Evolutionary conservation across 495 filamentous ascomycete genomes (phyloP).

Genomic region (Melanomma pulvis-pyrius): DNA sequence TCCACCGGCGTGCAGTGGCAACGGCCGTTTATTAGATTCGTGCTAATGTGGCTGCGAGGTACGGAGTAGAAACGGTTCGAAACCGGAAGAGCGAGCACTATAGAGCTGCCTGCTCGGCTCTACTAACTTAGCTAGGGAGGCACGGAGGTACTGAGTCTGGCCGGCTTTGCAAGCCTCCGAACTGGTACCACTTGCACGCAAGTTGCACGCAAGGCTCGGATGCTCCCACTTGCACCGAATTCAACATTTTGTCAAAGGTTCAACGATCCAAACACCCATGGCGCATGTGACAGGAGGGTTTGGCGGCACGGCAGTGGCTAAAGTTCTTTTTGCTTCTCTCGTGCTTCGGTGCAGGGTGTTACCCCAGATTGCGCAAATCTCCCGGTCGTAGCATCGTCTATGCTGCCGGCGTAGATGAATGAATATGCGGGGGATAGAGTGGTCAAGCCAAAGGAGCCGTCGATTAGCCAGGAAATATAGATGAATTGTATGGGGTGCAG

Average conservation of each 20-base stretch:
- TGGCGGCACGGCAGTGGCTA: slow-evolving; percentile 17
- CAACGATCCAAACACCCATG: slow-evolving; percentile 21
- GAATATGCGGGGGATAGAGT: slow-evolving; percentile 24
- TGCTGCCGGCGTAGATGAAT: slow-evolving; percentile 23
- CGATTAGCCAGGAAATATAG: slow-evolving; percentile 23
- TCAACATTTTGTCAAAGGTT: background rate
- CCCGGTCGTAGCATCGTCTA: slow-evolving; percentile 31
- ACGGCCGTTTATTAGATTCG: background rate
- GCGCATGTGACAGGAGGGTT: slow-evolving; percentile 20
- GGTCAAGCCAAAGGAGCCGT: background rate
- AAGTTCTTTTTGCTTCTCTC: slow-evolving; percentile 13
- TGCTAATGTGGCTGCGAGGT: background rate
- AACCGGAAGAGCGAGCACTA: slow-evolving; percentile 2
- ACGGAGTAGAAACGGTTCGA: slow-evolving; percentile 2
- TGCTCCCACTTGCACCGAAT: background rate
- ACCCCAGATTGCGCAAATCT: slow-evolving; percentile 33
- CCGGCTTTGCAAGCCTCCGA: background rate
- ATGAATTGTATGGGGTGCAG: slow-evolving; percentile 36
- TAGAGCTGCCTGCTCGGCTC: slow-evolving; percentile 1
- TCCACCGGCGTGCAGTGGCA: background rate
- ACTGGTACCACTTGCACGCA: no score
- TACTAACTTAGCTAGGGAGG: background rate
- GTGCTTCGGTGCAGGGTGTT: slow-evolving; percentile 29
- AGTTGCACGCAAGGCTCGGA: background rate
- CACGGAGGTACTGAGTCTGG: background rate